phyloP scores from a whole-genome alignment of 352 stramenopile species.

The Blastocystis sp. region DNA sequence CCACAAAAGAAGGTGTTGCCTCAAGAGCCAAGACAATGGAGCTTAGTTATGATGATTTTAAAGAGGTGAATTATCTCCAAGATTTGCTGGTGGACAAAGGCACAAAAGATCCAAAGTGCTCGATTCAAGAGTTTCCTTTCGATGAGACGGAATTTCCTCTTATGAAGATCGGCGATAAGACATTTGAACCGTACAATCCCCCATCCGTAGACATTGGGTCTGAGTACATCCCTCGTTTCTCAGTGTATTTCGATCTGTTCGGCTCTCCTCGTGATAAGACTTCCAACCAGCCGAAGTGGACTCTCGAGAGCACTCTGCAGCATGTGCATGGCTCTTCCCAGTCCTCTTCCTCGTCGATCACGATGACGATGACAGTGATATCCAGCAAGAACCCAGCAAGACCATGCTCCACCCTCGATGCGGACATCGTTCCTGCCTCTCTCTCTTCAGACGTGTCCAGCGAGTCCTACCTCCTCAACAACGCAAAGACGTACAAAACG shows the following conservation, averaged over 20 bases:
- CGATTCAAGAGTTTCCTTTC: neutral
- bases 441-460: neutral
- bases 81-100: neutral
- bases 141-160: neutral
- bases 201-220: neutral
- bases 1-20: neutral
- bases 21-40: neutral
- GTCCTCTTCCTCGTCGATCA: neutral
- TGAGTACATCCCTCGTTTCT: neutral
- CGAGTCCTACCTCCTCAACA: neutral
- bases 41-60: slow-evolving; percentile 44
- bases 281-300: neutral
- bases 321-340: neutral
- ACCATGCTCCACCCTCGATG: neutral
- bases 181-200: slow-evolving; percentile 14
- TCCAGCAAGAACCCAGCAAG: neutral
- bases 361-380: neutral
- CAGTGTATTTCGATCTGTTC: slow-evolving; percentile 24
- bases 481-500: slow-evolving; percentile 6
- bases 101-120: neutral
- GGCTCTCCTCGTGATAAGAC: neutral
- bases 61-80: slow-evolving; percentile 37
- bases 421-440: neutral
- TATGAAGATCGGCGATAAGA: neutral
- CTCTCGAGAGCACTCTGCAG: neutral